Base-by-base conservation (phyloP, 2,329 filamentous ascomycete species). In the Aspergillus clavatus region DNA sequence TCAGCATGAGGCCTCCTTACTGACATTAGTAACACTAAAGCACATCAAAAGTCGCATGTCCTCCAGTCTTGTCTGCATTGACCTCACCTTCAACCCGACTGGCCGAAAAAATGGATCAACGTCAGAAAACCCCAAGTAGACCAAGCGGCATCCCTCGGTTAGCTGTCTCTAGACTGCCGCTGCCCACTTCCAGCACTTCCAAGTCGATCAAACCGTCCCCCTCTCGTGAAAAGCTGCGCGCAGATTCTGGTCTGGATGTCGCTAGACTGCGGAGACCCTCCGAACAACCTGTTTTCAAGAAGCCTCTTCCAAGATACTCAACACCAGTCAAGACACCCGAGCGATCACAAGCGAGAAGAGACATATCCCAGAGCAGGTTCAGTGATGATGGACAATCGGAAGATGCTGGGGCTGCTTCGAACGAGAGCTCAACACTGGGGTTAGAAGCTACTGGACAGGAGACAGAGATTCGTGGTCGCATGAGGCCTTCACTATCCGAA, bases 401-500 rank as follows among this genome's bases (percentile, higher is more conserved):
- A 38, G 19, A 21, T 11, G 29, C 42, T 5, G 51, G 53, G n/a
- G 40, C 38, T 5, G 40, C 45, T 26, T 23, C 40, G 38, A 41
- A 51, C 21, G 47, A 50, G 31, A 16, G 41, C 24, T 45, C 40
- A 26, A 43, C 41, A 4, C 22, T 41, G 23, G 55, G 48, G 52
- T 58, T 46, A 24, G 51, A 56, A 23, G 44, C 45, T 19, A 46
- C 47, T 7, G 38, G 41, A 14, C 46, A 59, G 8, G 56, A 57
- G 27, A 40, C 38, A 40, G 53, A 62, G 33, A 45, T 40, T 33
- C 52, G 62, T 28, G 62, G 57, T 27, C 58, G 58, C 40, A 46
- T 53, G 14, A 59, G 59, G 4, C 59, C 66, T 12, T 69, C 67
- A 5, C 50, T 96, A 3, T 82, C 86, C 0, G 90, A 96, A 57